Evolutionary conservation across 352 stramenopile genomes (phyloP), one percentile per base, ranked within the genome.

Genomic region (Elongisporangium anandrum): DNA sequence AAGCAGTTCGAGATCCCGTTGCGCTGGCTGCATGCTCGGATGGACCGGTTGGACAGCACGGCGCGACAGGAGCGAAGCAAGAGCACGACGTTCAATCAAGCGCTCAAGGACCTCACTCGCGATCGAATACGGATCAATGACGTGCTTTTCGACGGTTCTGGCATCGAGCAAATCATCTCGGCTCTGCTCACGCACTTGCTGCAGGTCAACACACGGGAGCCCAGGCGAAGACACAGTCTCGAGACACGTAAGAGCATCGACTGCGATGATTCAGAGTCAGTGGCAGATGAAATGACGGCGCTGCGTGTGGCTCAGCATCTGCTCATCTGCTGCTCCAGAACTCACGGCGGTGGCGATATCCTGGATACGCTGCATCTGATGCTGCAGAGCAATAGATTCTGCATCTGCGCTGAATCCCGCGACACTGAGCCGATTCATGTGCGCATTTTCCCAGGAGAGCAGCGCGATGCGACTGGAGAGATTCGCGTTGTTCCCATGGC

Each of bases 81-180:
- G 52, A 84, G 71, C 51, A 70, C 59, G 52, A 90, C 66, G 34
- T 72, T 88, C 4, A 74, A 34, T 7, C 79, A 90, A 65, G 79
- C 82, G 4, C 58, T 88, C 6, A 92, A 92, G 65, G 82, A 92
- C 60, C 50, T 85, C 21, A 78, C 73, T 17, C 76, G 82, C 7
- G 82, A 92, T 54, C 69, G 72, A 3, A 56, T 92, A 21, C 50
- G 59, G 19, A 85, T 92, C 57, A 88, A 92, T 21, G 75, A 69
- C 6, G 26, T 71, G 12, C 3, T 73, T 0, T 71, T 77, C 45
- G 57, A 52, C 45, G 72, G 79, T 9, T 61, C 63, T 12, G 66
- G 66, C 52, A 61, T 80, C 15, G 70, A 80, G 20, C 50, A 72
- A 12, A 68, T 81, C 7, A 38, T 81, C 16, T 59, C 67, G 10